Base-by-base conservation (phyloP, 2,329 filamentous ascomycete genomes). In the Stenocarpella maydis region DNA sequence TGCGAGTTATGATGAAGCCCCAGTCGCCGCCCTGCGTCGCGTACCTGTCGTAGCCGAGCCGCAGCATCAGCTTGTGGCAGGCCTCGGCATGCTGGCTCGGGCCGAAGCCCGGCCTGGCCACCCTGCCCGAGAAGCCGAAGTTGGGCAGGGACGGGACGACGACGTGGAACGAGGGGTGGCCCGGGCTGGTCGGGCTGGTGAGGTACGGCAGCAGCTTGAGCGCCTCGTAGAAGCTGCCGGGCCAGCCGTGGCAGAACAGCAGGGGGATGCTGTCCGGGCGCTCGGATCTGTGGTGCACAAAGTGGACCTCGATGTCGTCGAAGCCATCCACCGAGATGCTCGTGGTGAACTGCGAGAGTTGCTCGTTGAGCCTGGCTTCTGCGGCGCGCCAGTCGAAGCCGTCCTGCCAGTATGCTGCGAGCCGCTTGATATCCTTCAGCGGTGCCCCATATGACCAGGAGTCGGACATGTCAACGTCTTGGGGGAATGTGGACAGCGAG, bases 21-120 rank as follows among this genome's bases (percentile, higher is more conserved):
- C 90, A 93, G 75, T 93, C 91, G 34, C 91, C 91, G 72, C 89
- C 90, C 78, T 92, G 87, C 0, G 83, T 86, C 8, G 82, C 77
- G 63, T 81, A 82, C 39, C 70, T 68, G 1, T 69, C 37, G 67
- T 83, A 84, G 0, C 79, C 79, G 7, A 84, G 80, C 26, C 76
- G 72, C 1, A 76, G 65, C 82, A 84, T 84, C 6, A 84, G 72
- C 10, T 73, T 73, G 68, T 82, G 70, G 69, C 80, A 80, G 1
- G 75, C 75, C 6, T 76, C 71, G 0, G 76, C 80, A 9, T 75
- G 74, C 37, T 80, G 74, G 2, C 65, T 61, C 2, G 75, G 72
- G 2, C 73, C 76, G 34, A 83, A 77, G 0, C 80, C 80, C 0
- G 74, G 71, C 37, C 75, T 73, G 15, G 72, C 71, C 1, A 77